phyloP scores from a whole-genome alignment of 2,329 filamentous ascomycete genomes.

The Pyrenochaeta sp. region DNA sequence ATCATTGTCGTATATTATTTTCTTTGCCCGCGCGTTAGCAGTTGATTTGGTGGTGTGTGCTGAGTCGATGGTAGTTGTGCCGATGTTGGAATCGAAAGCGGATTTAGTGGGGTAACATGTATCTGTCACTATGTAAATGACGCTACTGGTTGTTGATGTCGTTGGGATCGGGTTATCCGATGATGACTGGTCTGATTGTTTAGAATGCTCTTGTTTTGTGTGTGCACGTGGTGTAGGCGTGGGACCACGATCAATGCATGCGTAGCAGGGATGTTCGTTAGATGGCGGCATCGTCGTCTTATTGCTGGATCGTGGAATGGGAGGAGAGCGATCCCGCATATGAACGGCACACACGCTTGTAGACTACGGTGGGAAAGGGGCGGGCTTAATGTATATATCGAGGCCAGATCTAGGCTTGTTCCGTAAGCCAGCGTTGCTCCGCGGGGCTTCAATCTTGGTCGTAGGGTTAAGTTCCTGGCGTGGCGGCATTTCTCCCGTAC shows the following conservation, averaged over 20 bases:
- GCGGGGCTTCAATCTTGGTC: neutral
- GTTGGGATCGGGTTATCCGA: constrained; percentile 7
- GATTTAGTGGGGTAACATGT: constrained; percentile 25
- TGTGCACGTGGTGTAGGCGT: constrained; percentile 17
- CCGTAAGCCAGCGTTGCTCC: neutral
- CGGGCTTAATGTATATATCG: neutral
- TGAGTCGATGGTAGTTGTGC: constrained; percentile 26
- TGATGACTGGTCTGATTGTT: neutral
- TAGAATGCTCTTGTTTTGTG: constrained; percentile 1
- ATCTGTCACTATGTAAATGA: constrained; percentile 34
- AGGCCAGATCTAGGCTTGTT: neutral
- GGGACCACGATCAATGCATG: neutral
- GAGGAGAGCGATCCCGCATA: neutral
- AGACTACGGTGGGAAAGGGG: neutral
- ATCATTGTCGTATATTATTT: constrained; percentile 30
- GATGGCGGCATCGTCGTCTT: neutral
- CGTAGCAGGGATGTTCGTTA: neutral
- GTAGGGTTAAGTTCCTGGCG: neutral
- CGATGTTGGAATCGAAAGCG: constrained; percentile 27
- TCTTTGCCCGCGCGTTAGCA: constrained; percentile 33
- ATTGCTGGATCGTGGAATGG: neutral
- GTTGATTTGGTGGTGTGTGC: constrained; percentile 27
- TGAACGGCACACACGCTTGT: neutral
- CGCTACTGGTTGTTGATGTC: constrained; percentile 2
- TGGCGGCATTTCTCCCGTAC: neutral